Base-by-base conservation (phyloP, 1,284 basidiomycete genomes). In the Afroboletus lepidellus region DNA sequence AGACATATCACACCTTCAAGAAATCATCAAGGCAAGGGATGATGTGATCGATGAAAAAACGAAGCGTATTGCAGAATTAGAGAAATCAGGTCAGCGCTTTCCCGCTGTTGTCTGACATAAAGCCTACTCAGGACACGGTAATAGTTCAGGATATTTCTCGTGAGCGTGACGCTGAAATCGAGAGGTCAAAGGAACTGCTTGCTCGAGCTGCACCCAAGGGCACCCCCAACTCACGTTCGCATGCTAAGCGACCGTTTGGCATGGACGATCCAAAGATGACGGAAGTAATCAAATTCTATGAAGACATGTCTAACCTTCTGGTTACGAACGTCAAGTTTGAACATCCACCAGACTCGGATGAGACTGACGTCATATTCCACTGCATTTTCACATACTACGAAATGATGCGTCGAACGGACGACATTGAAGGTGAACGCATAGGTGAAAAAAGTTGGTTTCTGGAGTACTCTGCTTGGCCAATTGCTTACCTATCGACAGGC, bases 91-190 rank as follows among this genome's bases (percentile, higher is more conserved):
- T 87, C 57, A 46, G 73, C 58, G 16, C 23, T 20, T 13, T 36
- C 0, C 6, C 30, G 16, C 16, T 34, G 34, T 41, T 30, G 29
- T 43, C 41, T 27, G 34, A 33, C 29, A 13, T 21, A 20, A 36
- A 29, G 38, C 51, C 50, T 48, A 57, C 50, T 45, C 41, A 38
- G 36, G n/a, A 46, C 41, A 52, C n/a, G 23, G 41, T 32, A 23
- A 57, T 60, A 80, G 80, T 78, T 55, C 73, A 75, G 54, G 72
- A 81, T 20, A 58, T 80, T 21, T 72, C 70, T 41, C 66, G 73
- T 16, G 84, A 90, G 54, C 73, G 86, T 18, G 74, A 83, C 33
- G 74, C 76, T 13, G 85, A 90, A 64, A 80, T 87, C 41, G 78
- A 85, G 50, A 74, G 80, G 47, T 74, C 76, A 39, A 80, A 80